These are phyloP conservation scores for Irineochytrium annulatum DNA, from an alignment of 192 early-diverging fungal genomes.

Conservation along the genomic window DNA sequence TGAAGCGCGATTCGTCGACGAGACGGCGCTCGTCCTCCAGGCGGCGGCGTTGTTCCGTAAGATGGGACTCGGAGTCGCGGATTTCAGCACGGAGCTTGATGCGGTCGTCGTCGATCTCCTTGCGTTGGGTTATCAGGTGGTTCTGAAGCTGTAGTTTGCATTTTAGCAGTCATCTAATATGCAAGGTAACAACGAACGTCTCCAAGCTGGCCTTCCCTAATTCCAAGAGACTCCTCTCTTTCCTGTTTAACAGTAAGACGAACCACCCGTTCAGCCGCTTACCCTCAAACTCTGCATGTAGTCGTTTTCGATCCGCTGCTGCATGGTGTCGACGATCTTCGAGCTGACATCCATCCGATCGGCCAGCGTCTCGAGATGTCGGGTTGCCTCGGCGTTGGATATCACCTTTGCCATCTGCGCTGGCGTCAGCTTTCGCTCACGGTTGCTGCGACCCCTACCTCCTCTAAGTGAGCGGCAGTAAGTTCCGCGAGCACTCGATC, in stretches of 20 bases:
- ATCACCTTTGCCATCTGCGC: constrained; percentile 16
- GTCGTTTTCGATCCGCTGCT: constrained; percentile 19
- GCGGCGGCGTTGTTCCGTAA: constrained; percentile 7
- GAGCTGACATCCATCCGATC: constrained; percentile 19
- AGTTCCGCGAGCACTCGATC: constrained; percentile 6
- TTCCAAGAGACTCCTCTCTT: constrained; percentile 13
- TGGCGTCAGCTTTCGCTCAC: not conserved
- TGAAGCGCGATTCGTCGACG: constrained; percentile 1
- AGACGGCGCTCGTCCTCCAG: constrained; percentile 14
- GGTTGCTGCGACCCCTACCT: not conserved
- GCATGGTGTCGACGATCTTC: constrained; percentile 13
- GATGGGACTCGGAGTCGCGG: not conserved
- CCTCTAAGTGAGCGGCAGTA: constrained; percentile 18
- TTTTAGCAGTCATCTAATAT: not conserved
- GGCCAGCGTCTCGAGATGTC: constrained; percentile 15
- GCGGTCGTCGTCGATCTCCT: constrained; percentile 17
- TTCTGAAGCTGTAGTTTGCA: constrained; percentile 11
- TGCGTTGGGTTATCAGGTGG: constrained; percentile 6
- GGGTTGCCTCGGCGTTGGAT: constrained; percentile 17
- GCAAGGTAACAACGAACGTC: constrained; percentile 5
- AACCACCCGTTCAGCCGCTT: not conserved
- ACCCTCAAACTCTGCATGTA: constrained; percentile 19
- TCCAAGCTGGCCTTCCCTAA: constrained; percentile 17
- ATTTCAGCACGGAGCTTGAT: constrained; percentile 3
- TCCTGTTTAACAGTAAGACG: constrained; percentile 8